A percentile compares a stretch with the other conserved stretches of the same genome.
Conservation (phyloP, 257 asterid genomes). For the Solanum commersonii region DNA sequence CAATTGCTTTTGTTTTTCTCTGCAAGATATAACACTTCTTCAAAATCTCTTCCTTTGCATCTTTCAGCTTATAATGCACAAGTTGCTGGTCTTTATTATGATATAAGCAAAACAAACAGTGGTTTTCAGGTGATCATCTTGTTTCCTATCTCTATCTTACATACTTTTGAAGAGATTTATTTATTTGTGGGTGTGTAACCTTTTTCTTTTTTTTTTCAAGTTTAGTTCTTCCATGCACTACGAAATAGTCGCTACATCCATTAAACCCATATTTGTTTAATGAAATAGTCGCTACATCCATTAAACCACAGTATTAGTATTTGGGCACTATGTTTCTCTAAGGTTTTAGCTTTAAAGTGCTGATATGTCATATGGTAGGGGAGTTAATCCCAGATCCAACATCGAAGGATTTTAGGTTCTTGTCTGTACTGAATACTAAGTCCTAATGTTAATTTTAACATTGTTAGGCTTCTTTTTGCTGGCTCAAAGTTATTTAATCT, state of each 20-base stretch:
- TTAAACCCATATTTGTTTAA: not conserved
- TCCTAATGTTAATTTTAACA: not conserved
- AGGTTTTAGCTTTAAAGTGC: not conserved
- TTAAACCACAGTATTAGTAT: not conserved
- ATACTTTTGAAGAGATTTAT: not conserved
- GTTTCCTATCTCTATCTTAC: not conserved
- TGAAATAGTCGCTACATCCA: not conserved
- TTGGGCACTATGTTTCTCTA: not conserved
- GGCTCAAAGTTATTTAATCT: not conserved
- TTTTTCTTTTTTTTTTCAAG: not conserved
- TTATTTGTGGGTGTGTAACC: not conserved
- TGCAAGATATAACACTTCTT: not conserved
- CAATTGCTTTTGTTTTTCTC: not conserved
- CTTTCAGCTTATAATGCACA: slow-evolving; percentile 88
- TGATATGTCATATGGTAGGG: not conserved
- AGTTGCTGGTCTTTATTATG: slow-evolving; percentile 95
- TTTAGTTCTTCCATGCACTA: not conserved
- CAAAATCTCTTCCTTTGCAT: slow-evolving; percentile 6
- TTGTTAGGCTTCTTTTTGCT: not conserved
- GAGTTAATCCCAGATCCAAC: not conserved
- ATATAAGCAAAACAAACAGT: slow-evolving; percentile 41
- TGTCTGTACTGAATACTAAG: not conserved
- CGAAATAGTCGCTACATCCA: not conserved
- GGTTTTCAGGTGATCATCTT: slow-evolving; percentile 76
- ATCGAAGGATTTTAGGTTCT: not conserved